These are phyloP conservation scores for Xylaria curta DNA, from an alignment of 495 filamentous ascomycete genomes.

Conservation along the genomic window DNA sequence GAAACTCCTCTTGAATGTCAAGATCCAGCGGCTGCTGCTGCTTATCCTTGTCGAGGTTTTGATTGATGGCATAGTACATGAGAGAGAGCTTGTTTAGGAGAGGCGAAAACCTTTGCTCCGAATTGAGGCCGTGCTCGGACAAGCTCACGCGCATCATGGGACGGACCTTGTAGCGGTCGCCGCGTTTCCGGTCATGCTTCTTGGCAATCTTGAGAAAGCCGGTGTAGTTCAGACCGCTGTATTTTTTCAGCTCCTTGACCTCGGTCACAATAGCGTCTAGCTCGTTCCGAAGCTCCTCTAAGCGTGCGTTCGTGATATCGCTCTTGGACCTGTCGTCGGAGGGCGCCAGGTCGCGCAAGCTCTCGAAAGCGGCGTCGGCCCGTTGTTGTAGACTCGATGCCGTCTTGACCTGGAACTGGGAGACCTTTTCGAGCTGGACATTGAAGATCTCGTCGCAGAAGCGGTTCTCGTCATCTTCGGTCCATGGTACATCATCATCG, in stretches of 20 bases:
- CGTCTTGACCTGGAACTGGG: constrained; percentile 82
- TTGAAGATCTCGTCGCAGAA: constrained; percentile 97
- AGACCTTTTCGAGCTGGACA: constrained; percentile 93
- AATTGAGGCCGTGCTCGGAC: constrained; percentile 88
- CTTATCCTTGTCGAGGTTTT: constrained; percentile 68
- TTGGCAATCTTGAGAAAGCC: constrained; percentile 97
- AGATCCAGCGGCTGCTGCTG: constrained; percentile 39
- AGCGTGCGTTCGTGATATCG: constrained; percentile 57
- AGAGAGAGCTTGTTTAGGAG: constrained; percentile 87
- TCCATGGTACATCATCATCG: constrained; percentile 74
- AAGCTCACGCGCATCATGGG: constrained; percentile 89
- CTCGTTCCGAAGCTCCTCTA: constrained; percentile 76
- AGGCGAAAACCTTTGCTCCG: constrained; percentile 86
- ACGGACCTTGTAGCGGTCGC: constrained; percentile 78
- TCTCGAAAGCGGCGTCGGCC: constrained; percentile 64
- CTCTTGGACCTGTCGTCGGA: constrained; percentile 44
- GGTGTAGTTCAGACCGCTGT: constrained; percentile 94
- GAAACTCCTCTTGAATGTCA: constrained; percentile 49
- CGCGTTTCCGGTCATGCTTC: constrained; percentile 95
- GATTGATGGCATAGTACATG: constrained; percentile 93
- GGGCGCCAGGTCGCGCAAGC: constrained; percentile 62
- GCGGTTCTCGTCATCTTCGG: constrained; percentile 89
- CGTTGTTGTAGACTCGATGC: constrained; percentile 74
- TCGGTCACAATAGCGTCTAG: constrained; percentile 88
- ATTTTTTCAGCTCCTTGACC: constrained; percentile 91